Conservation (phyloP, 768 basidiomycete species). For the button mushroom (Agaricus bisporus) region DNA sequence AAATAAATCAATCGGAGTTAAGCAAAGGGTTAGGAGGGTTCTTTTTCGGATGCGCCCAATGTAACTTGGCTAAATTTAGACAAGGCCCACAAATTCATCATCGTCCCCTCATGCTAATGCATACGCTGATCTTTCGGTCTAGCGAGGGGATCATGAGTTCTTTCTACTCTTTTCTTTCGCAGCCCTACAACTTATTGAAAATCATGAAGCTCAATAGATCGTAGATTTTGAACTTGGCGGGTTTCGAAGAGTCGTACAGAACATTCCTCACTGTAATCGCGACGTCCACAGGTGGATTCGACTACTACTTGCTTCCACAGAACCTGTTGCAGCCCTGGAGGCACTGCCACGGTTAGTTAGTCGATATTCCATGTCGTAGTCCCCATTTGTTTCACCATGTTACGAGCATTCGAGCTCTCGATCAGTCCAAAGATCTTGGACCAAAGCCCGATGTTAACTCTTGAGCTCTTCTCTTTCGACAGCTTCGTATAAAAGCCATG, state of each 20-base stretch:
- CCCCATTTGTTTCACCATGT: not conserved
- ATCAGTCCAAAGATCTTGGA: not conserved
- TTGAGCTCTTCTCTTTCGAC: not conserved
- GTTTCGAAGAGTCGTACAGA: too few species aligned
- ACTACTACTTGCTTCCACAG: too few species aligned
- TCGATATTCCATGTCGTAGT: not conserved
- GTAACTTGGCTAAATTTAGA: not conserved
- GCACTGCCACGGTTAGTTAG: not conserved
- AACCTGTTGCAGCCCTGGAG: not conserved
- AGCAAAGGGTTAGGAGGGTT: not conserved
- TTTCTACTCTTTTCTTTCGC: too few species aligned
- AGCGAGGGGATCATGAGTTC: not conserved
- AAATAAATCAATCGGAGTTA: not conserved
- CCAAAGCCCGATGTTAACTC: not conserved
- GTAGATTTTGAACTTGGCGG: not conserved
- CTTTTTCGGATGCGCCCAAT: constrained; percentile 8
- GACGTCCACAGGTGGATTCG: too few species aligned
- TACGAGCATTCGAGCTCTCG: constrained; percentile 1
- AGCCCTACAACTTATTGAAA: not conserved
- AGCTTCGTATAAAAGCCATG: not conserved
- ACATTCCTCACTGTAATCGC: too few species aligned
- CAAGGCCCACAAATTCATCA: not conserved
- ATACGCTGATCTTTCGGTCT: not conserved
- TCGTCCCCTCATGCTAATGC: not conserved
- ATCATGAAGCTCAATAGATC: not conserved